phyloP scores from a whole-genome alignment of 768 basidiomycete species.

The Panellus pusillus region DNA sequence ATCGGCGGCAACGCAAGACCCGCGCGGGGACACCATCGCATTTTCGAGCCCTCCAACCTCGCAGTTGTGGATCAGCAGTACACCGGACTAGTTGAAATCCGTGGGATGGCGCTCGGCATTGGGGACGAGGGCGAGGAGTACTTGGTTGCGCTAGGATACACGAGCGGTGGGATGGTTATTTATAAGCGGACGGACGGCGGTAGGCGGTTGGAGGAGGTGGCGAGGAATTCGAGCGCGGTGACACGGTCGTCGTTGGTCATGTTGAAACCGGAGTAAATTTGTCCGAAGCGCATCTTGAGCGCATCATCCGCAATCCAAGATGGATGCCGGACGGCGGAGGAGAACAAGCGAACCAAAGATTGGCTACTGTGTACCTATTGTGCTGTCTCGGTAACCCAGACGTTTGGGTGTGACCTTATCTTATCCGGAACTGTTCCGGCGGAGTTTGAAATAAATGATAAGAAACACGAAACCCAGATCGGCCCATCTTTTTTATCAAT shows the following conservation, averaged over 20 bases:
- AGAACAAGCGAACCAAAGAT: no score
- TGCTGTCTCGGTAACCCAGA: no score
- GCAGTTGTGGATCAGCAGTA: conserved; percentile 49
- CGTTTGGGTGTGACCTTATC: no score
- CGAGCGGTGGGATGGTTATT: conserved; percentile 6
- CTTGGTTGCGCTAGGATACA: background rate
- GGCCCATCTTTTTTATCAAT: no score
- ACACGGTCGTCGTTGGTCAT: background rate
- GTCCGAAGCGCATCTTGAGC: no score
- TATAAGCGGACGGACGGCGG: conserved; percentile 3
- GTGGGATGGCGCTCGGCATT: conserved; percentile 64
- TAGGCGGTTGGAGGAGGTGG: background rate
- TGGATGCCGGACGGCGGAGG: no score
- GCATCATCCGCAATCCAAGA: no score
- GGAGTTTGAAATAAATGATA: no score
- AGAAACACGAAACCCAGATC: no score
- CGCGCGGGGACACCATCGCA: conserved; percentile 58
- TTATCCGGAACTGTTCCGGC: no score
- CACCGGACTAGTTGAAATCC: conserved; percentile 61
- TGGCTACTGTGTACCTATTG: no score
- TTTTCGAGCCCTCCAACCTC: conserved; percentile 47
- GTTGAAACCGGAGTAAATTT: no score
- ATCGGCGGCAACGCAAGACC: conserved; percentile 46
- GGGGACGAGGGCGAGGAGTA: conserved; percentile 12
- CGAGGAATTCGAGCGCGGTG: conserved; percentile 8